These are phyloP conservation scores for Amanita molliuscula DNA, from an alignment of 768 basidiomycete genomes.

Conservation along the genomic window DNA sequence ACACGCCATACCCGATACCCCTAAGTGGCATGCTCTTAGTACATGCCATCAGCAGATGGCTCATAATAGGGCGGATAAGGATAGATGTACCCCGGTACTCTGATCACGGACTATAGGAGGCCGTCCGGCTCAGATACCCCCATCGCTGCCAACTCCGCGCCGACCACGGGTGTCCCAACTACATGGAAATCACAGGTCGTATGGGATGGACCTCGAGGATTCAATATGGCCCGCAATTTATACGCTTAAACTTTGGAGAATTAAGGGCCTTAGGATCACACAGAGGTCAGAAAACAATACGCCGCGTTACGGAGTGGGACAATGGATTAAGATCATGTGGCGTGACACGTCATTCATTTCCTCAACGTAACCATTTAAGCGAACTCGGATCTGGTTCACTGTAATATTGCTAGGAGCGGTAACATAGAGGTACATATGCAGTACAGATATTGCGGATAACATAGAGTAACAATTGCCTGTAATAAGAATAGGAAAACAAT, in stretches of 20 bases:
- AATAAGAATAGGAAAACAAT: background rate
- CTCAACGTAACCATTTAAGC: background rate
- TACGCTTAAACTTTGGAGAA: no score
- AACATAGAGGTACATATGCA: conserved; percentile 1
- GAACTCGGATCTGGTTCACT: background rate
- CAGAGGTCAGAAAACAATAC: no score
- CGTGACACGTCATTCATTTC: background rate
- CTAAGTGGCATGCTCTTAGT: no score
- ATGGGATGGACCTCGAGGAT: no score
- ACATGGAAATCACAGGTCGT: background rate
- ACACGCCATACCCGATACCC: no score
- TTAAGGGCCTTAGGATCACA: no score
- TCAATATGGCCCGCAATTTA: no score
- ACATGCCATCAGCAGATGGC: no score
- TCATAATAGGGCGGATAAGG: no score
- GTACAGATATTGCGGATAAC: conserved; percentile 1
- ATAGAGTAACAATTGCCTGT: background rate
- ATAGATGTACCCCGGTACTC: no score
- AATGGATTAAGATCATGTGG: background rate
- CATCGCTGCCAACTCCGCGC: background rate
- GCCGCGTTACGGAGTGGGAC: background rate
- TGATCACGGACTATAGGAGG: no score
- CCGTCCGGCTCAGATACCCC: background rate
- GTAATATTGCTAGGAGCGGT: background rate
- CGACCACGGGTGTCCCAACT: background rate